Percentiles rank a stretch among this genome's conserved stretches.
Evolutionary conservation across 257 asterid species (phyloP).

Genomic region (Forsythia viridissima): DNA sequence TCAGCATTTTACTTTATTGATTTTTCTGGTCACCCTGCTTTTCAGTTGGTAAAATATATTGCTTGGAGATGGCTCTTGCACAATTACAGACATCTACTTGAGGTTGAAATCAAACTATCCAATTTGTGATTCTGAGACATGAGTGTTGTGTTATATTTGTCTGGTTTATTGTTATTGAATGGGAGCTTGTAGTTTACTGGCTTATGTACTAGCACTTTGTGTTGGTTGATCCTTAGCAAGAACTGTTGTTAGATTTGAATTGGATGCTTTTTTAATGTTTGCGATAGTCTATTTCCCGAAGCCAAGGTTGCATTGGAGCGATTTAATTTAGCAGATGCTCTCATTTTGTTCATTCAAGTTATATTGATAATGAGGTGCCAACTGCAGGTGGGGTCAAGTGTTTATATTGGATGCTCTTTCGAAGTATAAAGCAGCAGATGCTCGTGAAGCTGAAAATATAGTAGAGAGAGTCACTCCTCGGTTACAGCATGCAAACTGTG

Average conservation of each 20-base stretch:
- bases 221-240: background rate
- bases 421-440: conserved; percentile 89
- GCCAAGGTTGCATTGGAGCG: background rate
- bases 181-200: conserved; percentile 7
- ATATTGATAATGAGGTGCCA: conserved; percentile 15
- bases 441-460: conserved; percentile 98
- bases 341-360: conserved; percentile 20
- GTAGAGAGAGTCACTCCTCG: conserved; percentile 99
- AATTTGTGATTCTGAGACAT: background rate
- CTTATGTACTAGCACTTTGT: conserved; percentile 1
- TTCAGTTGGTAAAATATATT: background rate
- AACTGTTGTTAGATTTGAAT: conserved; percentile 6
- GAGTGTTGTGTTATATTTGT: background rate
- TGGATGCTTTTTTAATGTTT: conserved; percentile 12
- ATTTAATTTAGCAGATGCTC: conserved; percentile 13
- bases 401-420: conserved; percentile 99
- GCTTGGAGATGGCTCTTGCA: background rate
- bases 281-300: conserved; percentile 6
- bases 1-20: background rate
- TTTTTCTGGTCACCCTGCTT: background rate
- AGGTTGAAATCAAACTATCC: conserved; percentile 17
- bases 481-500: conserved; percentile 98
- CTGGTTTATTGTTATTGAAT: conserved; percentile 1
- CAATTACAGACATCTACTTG: background rate
- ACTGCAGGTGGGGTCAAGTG: conserved; percentile 98